Evolutionary conservation across 176 grass and related monocot species (phyloP).

Genomic region (Carex cristatella): DNA sequence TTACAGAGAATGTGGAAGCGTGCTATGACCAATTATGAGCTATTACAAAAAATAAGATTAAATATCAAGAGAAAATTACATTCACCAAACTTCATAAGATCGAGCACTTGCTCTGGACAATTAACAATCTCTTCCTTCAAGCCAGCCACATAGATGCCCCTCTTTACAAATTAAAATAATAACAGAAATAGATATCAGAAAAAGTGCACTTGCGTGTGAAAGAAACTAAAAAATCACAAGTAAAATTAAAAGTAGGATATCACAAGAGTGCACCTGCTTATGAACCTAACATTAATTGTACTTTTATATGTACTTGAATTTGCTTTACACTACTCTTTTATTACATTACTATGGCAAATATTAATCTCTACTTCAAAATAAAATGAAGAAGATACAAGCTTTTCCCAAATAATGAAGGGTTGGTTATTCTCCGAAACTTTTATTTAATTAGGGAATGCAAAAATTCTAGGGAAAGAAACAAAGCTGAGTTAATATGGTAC

Average conservation of each 20-base stretch:
- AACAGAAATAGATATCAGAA: conserved; percentile 6
- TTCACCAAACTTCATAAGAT: conserved; percentile 90
- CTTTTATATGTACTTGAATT: background rate
- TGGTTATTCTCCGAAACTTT: background rate
- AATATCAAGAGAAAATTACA: conserved; percentile 42
- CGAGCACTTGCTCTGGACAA: conserved; percentile 68
- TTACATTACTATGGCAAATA: background rate
- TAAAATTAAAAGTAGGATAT: conserved; percentile 14
- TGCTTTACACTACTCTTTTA: background rate
- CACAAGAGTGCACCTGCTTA: background rate
- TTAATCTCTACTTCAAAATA: background rate
- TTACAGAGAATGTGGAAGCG: background rate
- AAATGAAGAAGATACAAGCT: background rate
- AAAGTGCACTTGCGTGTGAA: background rate
- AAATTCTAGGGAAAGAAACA: background rate
- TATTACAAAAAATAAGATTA: background rate
- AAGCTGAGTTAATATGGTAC: background rate
- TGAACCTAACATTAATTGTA: background rate
- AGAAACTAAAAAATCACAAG: conserved; percentile 3
- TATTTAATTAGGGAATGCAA: background rate
- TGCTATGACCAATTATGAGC: background rate
- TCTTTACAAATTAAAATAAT: conserved; percentile 42
- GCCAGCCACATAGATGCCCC: conserved; percentile 90
- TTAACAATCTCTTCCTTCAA: conserved; percentile 96
- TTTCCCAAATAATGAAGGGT: background rate